Evolutionary conservation across 306 rosid genomes (phyloP), one percentile per base, ranked within the genome.

Genomic region (Sophora flavescens): DNA sequence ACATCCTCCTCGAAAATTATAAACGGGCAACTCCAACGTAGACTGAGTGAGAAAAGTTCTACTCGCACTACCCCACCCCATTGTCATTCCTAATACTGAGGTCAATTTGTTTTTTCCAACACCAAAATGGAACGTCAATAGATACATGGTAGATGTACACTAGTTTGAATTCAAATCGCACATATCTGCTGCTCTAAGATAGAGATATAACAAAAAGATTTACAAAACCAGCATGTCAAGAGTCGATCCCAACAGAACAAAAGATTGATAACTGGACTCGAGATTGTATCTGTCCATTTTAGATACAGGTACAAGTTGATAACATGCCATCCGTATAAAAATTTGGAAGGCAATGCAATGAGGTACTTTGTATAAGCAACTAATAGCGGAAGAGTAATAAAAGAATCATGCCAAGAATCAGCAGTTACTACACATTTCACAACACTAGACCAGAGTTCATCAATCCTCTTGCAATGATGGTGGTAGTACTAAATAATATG

Each of bases 241-340:
- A 33, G 28, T 45, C 59, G 42, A 81, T 51, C 36, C 32, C 51
- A 53, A 51, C 66, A 14, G 6, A 70, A 48, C 18, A 64, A 41
- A 47, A 26, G 16, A 64, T 48, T 28, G 15, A 63, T 50, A 54
- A 48, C 22, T 28, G 36, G 9, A 16, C 69, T 64, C 52, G 47
- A 16, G 65, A 77, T 62, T 71, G 52, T 50, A 62, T 56, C 56
- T 72, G 53, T 48, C 73, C 41, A 67, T 57, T 68, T 15, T 30
- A 74, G 50, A 64, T 65, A 45, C 81, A 65, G 80, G 61, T 51
- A 86, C 69, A 79, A 47, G 70, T 32, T 71, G 53, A 80, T 30
- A 61, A 60, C 75, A 79, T 76, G 88, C 93, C 92, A 67, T 69
- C 92, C 89, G 53, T 74, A 72, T 66, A 70, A 68, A 89, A 89